phyloP scores from a whole-genome alignment of 306 rosid genomes.

The Pyrus communis region DNA sequence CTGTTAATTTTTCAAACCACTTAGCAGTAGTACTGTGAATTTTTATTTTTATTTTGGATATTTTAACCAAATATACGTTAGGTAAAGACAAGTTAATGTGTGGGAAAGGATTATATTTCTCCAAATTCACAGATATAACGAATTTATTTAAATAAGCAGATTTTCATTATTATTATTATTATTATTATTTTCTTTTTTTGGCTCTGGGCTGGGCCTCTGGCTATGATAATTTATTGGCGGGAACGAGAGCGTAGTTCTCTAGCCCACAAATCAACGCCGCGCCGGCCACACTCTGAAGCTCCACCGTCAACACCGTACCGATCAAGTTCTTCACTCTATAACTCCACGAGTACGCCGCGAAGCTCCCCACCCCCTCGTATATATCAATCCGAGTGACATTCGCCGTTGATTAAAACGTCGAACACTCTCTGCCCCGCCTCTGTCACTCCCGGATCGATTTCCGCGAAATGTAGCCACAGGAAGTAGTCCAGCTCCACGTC shows the following conservation, averaged over 20 bases:
- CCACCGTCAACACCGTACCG: conserved; percentile 43
- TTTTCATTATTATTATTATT: no score
- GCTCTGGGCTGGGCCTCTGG: no score
- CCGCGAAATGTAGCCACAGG: conserved; percentile 86
- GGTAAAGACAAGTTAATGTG: no score
- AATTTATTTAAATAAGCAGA: no score
- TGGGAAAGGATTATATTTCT: no score
- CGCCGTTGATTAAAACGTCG: conserved; percentile 53
- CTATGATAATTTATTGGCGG: conserved; percentile 4
- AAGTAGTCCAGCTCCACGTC: conserved; percentile 86
- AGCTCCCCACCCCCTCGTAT: conserved; percentile 56
- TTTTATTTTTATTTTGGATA: no score
- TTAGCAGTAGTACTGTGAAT: no score
- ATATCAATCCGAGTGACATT: conserved; percentile 62
- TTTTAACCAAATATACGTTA: no score
- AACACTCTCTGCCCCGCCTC: conserved; percentile 63
- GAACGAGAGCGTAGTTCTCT: conserved; percentile 83
- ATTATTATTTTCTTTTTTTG: no score
- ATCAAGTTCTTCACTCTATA: conserved; percentile 66
- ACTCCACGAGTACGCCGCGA: conserved; percentile 61
- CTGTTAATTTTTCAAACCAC: no score
- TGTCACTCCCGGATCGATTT: conserved; percentile 53
- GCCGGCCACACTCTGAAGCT: conserved; percentile 54
- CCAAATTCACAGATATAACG: no score
- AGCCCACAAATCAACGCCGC: conserved; percentile 68